Evolutionary conservation across 495 filamentous ascomycete species (phyloP).

Genomic region (Penicillium canariense): DNA sequence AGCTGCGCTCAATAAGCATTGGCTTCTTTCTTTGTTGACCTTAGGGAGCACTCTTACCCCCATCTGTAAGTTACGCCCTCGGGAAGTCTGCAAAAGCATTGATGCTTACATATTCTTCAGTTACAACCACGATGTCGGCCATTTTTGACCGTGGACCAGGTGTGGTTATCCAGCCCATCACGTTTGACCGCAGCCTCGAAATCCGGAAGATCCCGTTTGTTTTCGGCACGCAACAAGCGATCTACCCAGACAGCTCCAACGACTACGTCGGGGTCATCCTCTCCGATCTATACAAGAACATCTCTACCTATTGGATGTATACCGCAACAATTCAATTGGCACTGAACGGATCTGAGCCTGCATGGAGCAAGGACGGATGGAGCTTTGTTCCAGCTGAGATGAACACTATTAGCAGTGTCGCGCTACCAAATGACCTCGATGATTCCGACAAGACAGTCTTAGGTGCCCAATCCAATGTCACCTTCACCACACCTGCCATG

Average conservation of each 20-base stretch:
- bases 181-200: constrained; percentile 15
- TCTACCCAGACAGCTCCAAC: constrained; percentile 3
- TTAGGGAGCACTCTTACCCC: constrained; percentile 28
- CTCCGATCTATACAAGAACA: constrained; percentile 11
- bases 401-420: neutral
- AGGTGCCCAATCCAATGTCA: constrained; percentile 18
- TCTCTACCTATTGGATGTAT: constrained; percentile 30
- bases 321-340: constrained; percentile 31
- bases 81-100: neutral
- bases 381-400: constrained; percentile 31
- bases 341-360: constrained; percentile 29
- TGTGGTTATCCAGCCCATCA: constrained; percentile 9
- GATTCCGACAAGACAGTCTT: neutral
- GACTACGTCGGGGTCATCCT: constrained; percentile 10
- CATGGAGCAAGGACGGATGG: constrained; percentile 39
- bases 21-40: constrained; percentile 30
- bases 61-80: constrained; percentile 28
- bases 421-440: neutral
- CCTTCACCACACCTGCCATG: constrained; percentile 29
- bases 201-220: constrained; percentile 18
- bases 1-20: constrained; percentile 30
- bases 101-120: constrained; percentile 14
- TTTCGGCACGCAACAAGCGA: constrained; percentile 3
- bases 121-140: constrained; percentile 39
- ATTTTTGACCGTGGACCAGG: constrained; percentile 26